Base-by-base conservation (phyloP, 2,329 filamentous ascomycete genomes). In the Achaetomium macrosporum region DNA sequence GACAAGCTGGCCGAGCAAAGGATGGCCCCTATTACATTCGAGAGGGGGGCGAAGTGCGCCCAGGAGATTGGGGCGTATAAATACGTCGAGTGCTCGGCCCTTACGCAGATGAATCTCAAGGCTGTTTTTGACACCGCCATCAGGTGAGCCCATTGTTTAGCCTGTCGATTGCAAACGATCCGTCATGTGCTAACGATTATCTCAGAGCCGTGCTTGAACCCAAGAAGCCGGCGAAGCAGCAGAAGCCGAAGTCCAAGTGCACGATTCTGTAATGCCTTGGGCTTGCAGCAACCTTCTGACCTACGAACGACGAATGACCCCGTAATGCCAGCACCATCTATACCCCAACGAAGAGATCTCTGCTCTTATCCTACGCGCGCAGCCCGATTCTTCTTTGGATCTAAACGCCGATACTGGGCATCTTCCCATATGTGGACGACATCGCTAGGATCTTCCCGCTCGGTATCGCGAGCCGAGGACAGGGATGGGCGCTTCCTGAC, bases 71-170 rank as follows among this genome's bases (percentile, higher is more conserved):
- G 84, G 68, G 92, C 93, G 42, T 88, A 93, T 74, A 97, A 96
- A 75, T 99, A 99, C 73, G 81, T 97, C 40, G 93, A 99, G 74
- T 99, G 93, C 75, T 97, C 93, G 48, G 93, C 93, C 44, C 77
- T 99, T 62, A 99, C 93, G 36, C 93, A 97, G 77, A 81, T 92
- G 66, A 96, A 96, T 71, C 73, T 99, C 64, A 99, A 99, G 84
- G 95, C 90, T 65, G 93, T 99, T 45, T 99, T 99, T 68, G 93
- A 99, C 68, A 92, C 96, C 74, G 93, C 93, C 33, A 99, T 99
- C 68, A 86, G 93, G 93, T 97, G 75, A 64, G 85, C 20, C n/a
- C 15, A 37, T 8, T 13, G 15, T 37, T 37, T 7, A 3, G 35
- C 4, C 11, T n/a, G 13, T n/a, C 7, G 35, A 13, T 2, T 3